These are phyloP conservation scores for Arthrinium phaeospermum DNA, from an alignment of 2,329 filamentous ascomycete genomes.

Conservation along the genomic window DNA sequence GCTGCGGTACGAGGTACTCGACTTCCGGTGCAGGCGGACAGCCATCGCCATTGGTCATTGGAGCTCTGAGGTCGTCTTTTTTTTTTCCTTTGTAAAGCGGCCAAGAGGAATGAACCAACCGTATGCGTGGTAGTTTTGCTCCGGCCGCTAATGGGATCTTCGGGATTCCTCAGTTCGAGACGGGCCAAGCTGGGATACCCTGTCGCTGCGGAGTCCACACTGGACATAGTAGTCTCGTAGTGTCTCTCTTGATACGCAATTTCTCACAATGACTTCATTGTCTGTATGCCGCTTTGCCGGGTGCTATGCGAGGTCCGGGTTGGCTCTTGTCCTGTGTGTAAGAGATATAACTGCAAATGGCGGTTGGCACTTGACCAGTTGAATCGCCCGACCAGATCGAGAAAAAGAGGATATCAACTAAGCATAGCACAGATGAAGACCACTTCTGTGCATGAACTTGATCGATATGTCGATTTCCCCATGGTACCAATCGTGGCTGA, in stretches of 20 bases:
- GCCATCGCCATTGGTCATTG: neutral
- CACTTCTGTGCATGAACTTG: neutral
- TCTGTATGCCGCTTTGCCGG: neutral
- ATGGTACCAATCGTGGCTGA: neutral
- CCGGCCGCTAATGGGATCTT: neutral
- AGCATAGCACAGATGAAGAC: neutral
- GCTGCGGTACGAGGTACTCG: neutral
- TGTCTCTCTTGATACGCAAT: neutral
- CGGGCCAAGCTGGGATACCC: neutral
- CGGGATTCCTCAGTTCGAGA: neutral
- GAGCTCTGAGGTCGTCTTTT: constrained; percentile 1
- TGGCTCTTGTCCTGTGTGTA: neutral
- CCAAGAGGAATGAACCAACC: neutral
- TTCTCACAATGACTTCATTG: constrained; percentile 6
- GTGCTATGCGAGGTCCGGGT: neutral
- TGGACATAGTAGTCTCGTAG: neutral
- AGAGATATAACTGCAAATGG: neutral
- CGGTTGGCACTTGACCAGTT: neutral
- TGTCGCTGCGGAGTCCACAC: too few relatives aligned
- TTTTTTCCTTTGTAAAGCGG: neutral
- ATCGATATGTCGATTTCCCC: constrained; percentile 13
- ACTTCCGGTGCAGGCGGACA: neutral
- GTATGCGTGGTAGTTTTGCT: neutral
- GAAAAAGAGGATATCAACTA: neutral
- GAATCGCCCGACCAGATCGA: neutral